Base-by-base conservation (phyloP, 2,329 filamentous ascomycete species). In the Apiospora koreana region DNA sequence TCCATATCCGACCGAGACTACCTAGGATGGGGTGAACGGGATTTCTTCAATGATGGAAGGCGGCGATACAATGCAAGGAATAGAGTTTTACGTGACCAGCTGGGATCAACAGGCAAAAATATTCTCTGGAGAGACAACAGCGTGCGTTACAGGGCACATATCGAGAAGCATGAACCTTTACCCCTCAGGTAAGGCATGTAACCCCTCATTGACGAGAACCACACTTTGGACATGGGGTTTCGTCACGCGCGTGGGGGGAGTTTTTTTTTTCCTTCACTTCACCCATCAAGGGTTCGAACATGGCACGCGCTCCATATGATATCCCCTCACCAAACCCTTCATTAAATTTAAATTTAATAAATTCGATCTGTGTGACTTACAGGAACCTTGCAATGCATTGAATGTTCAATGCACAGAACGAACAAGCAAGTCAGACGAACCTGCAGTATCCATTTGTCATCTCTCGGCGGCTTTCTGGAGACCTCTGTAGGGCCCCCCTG, bases 291-390 rank as follows among this genome's bases (percentile, higher is more conserved):
- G 18, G 73, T 71, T 21, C 72, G 70, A 21, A 73, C 65, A 54
- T 75, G 71, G 43, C 74, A 72, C 4, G 73, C 74, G 69, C 28
- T n/a, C 54, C 3, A 8, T 12, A 9, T 38, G 18, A 75, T 72
- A 43, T 43, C 41, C 67, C 74, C 74, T 54, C 71, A 72, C n/a
- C n/a, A n/a, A n/a, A n/a, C 23, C 69, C 71, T 54, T 58, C 14
- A 58, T 58, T 21, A 58, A 43, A 16, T n/a, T 16, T 16, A 46
- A 46, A 45, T 9, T 18, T 4, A 46, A 43, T 16, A 46, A 46
- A 45, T 9, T 18, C 4, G n/a, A 5, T 43, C 25, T 65, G 16
- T 45, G 64, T 38, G 21, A 38, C 54, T n/a, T n/a, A 25, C 41
- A 35, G 38, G 42, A 45, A 23, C 42, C 64, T 16, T 41, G 64